These are phyloP conservation scores for Colletotrichum gigasporum DNA, from an alignment of 2,329 filamentous ascomycete species.

Conservation along the genomic window DNA sequence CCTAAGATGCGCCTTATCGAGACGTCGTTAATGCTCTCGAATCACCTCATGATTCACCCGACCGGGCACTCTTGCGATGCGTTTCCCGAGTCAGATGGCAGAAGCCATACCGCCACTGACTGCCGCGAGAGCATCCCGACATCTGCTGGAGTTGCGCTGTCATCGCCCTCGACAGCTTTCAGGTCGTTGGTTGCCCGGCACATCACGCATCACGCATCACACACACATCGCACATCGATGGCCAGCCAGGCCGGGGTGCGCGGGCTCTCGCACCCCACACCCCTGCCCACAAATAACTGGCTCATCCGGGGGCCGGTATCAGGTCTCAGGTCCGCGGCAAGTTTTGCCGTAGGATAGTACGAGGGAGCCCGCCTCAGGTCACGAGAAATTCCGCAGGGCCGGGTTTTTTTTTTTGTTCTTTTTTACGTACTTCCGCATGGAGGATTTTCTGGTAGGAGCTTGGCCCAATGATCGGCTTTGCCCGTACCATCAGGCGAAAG, in stretches of 20 bases:
- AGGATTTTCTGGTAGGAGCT: background rate
- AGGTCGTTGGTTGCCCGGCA: too few relatives aligned
- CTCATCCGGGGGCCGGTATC: conserved; percentile 2
- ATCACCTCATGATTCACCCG: background rate
- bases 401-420: too few relatives aligned
- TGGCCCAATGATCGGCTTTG: background rate
- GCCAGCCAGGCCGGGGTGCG: too few relatives aligned
- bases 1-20: background rate
- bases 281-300: background rate
- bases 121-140: background rate
- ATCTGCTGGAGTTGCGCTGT: background rate
- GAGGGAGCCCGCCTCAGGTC: background rate
- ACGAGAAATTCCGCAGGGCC: too few relatives aligned
- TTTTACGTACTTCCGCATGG: too few relatives aligned
- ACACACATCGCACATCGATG: too few relatives aligned
- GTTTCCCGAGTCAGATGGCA: background rate
- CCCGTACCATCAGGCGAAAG: background rate
- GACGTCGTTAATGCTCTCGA: conserved; percentile 1
- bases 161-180: background rate
- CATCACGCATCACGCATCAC: too few relatives aligned
- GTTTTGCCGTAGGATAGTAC: conserved; percentile 11
- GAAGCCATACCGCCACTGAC: background rate
- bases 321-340: conserved; percentile 15
- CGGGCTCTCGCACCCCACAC: background rate
- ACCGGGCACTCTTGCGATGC: background rate